These are phyloP conservation scores for Phytopythium kandeliae DNA, from an alignment of 352 stramenopile genomes.

Conservation along the genomic window DNA sequence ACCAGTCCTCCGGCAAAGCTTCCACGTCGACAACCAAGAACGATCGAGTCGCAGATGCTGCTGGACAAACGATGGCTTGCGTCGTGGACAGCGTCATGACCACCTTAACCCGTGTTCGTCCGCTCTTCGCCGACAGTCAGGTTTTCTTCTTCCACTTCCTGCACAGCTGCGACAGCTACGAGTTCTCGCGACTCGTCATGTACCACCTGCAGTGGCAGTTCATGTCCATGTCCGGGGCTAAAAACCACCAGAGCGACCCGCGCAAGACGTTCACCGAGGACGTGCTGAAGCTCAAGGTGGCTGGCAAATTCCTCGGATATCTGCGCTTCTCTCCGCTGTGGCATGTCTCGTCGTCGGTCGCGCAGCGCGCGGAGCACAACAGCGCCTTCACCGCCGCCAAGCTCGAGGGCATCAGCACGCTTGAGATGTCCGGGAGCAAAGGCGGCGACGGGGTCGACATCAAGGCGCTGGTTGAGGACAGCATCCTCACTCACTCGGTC, in stretches of 20 bases:
- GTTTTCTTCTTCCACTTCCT: constrained; percentile 76
- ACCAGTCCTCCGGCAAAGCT: not conserved
- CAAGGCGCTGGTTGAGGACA: constrained; percentile 33
- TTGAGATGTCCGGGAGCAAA: constrained; percentile 18
- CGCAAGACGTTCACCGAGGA: constrained; percentile 58
- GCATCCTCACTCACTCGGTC: constrained; percentile 26
- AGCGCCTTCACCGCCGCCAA: constrained; percentile 42
- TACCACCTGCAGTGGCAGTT: constrained; percentile 52
- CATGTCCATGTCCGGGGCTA: constrained; percentile 15
- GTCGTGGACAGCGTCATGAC: constrained; percentile 13
- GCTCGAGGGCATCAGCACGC: constrained; percentile 38
- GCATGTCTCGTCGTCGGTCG: constrained; percentile 35
- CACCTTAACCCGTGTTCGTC: constrained; percentile 25
- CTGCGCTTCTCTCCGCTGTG: constrained; percentile 57
- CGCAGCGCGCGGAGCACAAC: constrained; percentile 27
- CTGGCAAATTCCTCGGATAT: constrained; percentile 68
- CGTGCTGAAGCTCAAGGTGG: constrained; percentile 50
- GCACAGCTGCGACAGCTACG: constrained; percentile 52
- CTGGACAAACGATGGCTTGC: not conserved
- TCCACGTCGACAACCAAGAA: not conserved
- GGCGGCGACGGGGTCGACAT: constrained; percentile 20
- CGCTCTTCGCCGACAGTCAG: constrained; percentile 59
- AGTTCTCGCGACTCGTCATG: constrained; percentile 57
- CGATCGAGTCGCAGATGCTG: not conserved
- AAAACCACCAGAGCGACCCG: constrained; percentile 17